These are phyloP conservation scores for Peziza echinospora DNA, from an alignment of 495 filamentous ascomycete species.

Conservation along the genomic window DNA sequence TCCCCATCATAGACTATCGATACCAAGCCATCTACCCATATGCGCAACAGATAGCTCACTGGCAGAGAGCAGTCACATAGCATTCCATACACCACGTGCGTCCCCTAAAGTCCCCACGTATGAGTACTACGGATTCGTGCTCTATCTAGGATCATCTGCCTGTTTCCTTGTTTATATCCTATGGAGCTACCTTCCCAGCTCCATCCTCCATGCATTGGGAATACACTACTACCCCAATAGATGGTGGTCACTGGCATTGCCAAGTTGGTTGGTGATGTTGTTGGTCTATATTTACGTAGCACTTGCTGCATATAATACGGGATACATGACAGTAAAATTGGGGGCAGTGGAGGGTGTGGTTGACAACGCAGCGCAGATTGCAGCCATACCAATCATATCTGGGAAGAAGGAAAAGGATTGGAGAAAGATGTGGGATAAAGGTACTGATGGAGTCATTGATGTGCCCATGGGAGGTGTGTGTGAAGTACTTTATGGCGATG, in stretches of 20 bases:
- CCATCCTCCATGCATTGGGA: conserved; percentile 76
- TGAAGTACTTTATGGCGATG: conserved; percentile 57
- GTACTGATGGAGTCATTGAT: conserved; percentile 96
- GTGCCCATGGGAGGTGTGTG: conserved; percentile 92
- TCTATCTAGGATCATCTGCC: conserved; percentile 66
- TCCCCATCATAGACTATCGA: too few relatives aligned
- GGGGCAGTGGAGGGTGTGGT: conserved; percentile 71
- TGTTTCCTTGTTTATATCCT: conserved; percentile 76
- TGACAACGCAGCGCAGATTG: conserved; percentile 70
- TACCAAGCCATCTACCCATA: too few relatives aligned
- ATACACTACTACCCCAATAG: conserved; percentile 93
- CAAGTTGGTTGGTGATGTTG: conserved; percentile 69
- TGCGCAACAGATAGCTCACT: conserved; percentile 82
- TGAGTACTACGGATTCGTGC: conserved; percentile 95
- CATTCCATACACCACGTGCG: conserved; percentile 62
- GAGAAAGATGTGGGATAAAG: conserved; percentile 64
- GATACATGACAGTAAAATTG: conserved; percentile 64
- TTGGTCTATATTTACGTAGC: conserved; percentile 89
- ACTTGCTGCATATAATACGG: conserved; percentile 74
- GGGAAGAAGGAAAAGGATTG: conserved; percentile 35
- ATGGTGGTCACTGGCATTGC: conserved; percentile 90
- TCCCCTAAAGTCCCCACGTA: conserved; percentile 89
- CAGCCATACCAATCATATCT: conserved; percentile 4
- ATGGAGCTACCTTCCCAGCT: conserved; percentile 83
- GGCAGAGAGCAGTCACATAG: conserved; percentile 41